Conservation (phyloP, 23 red algal genomes). For the Gracilaria domingensis region DNA sequence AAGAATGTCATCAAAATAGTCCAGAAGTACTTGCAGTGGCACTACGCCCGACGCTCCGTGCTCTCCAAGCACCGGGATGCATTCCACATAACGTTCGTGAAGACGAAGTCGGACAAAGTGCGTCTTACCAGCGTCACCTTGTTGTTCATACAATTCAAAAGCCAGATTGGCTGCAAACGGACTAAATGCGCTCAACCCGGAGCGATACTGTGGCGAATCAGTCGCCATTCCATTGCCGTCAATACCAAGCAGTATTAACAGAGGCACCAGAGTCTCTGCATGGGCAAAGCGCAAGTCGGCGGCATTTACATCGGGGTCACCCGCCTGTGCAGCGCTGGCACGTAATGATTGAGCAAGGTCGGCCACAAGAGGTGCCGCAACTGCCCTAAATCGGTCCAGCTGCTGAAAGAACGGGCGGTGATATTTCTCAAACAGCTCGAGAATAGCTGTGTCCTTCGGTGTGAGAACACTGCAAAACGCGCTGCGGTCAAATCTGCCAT, state of each 20-base stretch:
- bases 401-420: conserved; percentile 68
- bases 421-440: conserved; percentile 56
- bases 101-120: conserved; percentile 78
- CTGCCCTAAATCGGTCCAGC: conserved; percentile 63
- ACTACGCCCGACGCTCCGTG: conserved; percentile 45
- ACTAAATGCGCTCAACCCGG: conserved; percentile 57
- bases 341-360: conserved; percentile 61
- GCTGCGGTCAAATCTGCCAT: conserved; percentile 31
- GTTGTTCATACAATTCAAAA: conserved; percentile 70
- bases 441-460: conserved; percentile 40
- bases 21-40: conserved; percentile 46
- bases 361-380: conserved; percentile 54
- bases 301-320: conserved; percentile 23
- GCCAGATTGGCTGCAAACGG: conserved; percentile 77
- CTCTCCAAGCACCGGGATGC: conserved; percentile 52
- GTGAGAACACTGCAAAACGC: conserved; percentile 40
- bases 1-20: conserved; percentile 59
- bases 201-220: background rate
- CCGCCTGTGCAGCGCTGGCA: conserved; percentile 36
- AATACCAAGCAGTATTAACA: conserved; percentile 73
- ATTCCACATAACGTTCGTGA: conserved; percentile 76
- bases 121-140: background rate
- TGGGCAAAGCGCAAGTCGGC: conserved; percentile 79
- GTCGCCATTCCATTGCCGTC: conserved; percentile 40
- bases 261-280: conserved; percentile 79